phyloP scores from a whole-genome alignment of 768 basidiomycete species.

The Crassisporium funariophilum region DNA sequence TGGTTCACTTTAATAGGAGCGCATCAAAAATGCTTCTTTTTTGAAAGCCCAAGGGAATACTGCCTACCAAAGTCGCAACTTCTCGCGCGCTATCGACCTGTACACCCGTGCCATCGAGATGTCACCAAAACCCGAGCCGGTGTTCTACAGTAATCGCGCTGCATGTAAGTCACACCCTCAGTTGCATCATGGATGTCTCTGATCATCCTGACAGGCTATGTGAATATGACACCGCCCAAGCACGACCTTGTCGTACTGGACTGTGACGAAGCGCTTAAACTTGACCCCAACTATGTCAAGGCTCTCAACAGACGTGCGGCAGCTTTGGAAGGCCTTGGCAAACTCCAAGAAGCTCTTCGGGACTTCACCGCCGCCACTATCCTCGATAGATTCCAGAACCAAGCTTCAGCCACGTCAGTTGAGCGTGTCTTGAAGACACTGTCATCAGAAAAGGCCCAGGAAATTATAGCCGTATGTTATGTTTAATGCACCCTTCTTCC shows the following conservation, averaged over 20 bases:
- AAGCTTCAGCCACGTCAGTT: constrained; percentile 73
- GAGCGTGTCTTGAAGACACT: constrained; percentile 92
- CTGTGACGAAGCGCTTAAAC: constrained; percentile 84
- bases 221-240: constrained; percentile 87
- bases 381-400: constrained; percentile 89
- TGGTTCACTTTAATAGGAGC: constrained; percentile 54
- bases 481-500: background rate
- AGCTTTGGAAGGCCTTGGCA: constrained; percentile 77
- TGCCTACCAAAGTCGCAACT: constrained; percentile 67
- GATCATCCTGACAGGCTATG: constrained; percentile 63
- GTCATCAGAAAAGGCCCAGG: constrained; percentile 68
- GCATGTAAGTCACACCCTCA: constrained; percentile 64
- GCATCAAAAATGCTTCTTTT: constrained; percentile 57
- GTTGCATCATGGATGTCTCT: background rate
- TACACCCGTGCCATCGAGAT: constrained; percentile 79
- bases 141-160: constrained; percentile 96
- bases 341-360: constrained; percentile 75
- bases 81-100: constrained; percentile 56
- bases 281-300: constrained; percentile 87
- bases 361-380: constrained; percentile 98
- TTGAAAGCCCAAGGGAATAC: constrained; percentile 75
- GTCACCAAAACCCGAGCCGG: constrained; percentile 80
- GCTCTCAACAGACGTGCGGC: constrained; percentile 87
- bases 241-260: constrained; percentile 82
- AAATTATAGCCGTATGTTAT: constrained; percentile 61